Conservation (phyloP, 768 basidiomycete genomes). For the Lactarius deliciosus region DNA sequence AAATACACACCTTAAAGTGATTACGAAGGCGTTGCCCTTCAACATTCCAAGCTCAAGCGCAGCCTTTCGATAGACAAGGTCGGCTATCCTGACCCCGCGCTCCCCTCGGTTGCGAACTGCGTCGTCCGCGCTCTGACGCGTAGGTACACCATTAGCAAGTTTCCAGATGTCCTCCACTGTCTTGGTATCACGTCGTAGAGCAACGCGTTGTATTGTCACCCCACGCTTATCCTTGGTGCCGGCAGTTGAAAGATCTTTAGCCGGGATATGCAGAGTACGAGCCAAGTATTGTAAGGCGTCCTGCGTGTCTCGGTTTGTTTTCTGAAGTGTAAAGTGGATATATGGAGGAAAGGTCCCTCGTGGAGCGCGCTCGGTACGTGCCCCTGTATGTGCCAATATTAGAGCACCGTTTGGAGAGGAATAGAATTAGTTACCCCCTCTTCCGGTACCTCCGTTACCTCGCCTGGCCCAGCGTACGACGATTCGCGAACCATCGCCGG, state of each 20-base stretch:
- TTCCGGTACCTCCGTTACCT: constrained; percentile 49
- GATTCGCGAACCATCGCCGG: constrained; percentile 73
- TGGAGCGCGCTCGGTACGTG: constrained; percentile 45
- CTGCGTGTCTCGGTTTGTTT: constrained; percentile 96
- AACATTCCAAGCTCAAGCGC: constrained; percentile 92
- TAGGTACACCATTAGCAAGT: constrained; percentile 64
- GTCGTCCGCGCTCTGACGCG: constrained; percentile 55
- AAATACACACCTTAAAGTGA: constrained; percentile 79
- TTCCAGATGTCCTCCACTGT: constrained; percentile 86
- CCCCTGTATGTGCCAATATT: constrained; percentile 24
- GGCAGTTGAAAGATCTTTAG: constrained; percentile 84
- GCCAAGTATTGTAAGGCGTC: constrained; percentile 84
- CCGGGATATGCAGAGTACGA: constrained; percentile 68
- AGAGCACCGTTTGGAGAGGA: background rate
- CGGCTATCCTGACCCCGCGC: constrained; percentile 83
- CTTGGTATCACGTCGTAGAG: constrained; percentile 71
- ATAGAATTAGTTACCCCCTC: constrained; percentile 36
- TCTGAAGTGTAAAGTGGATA: constrained; percentile 95
- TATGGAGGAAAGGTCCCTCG: constrained; percentile 78
- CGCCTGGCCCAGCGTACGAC: constrained; percentile 72
- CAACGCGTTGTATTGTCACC: constrained; percentile 91
- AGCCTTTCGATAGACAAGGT: constrained; percentile 80
- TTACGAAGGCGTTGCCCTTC: constrained; percentile 93
- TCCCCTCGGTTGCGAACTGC: constrained; percentile 76
- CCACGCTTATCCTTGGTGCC: constrained; percentile 99